These are phyloP conservation scores for Letharia lupina DNA, from an alignment of 495 filamentous ascomycete species.

Conservation along the genomic window DNA sequence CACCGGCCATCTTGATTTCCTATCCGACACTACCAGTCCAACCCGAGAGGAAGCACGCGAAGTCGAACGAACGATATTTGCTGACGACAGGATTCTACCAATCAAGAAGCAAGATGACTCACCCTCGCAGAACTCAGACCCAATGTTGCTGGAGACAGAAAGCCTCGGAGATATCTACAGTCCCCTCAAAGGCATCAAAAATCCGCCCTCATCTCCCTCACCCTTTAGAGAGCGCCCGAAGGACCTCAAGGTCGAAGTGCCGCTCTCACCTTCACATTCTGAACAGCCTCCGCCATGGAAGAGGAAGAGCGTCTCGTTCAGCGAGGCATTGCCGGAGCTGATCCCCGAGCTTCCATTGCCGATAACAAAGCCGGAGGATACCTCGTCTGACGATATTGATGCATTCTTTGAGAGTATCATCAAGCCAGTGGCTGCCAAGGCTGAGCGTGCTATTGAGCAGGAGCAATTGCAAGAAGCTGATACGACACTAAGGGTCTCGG, in stretches of 20 bases:
- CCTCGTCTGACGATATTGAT: slow-evolving; percentile 30
- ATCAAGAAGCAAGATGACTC: background rate
- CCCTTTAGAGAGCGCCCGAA: slow-evolving; percentile 25
- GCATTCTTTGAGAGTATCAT: slow-evolving; percentile 37
- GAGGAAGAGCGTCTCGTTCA: slow-evolving; percentile 34
- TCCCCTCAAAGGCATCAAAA: slow-evolving; percentile 21
- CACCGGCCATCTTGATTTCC: slow-evolving; percentile 42
- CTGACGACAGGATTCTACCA: slow-evolving; percentile 28
- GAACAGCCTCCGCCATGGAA: slow-evolving; percentile 26
- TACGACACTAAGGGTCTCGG: slow-evolving; percentile 44
- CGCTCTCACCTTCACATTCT: slow-evolving; percentile 27
- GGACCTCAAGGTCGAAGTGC: slow-evolving; percentile 34
- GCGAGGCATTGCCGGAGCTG: slow-evolving; percentile 27
- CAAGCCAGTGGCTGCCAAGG: slow-evolving; percentile 36
- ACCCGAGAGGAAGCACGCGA: slow-evolving; percentile 39
- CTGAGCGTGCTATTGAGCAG: slow-evolving; percentile 44
- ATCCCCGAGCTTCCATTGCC: slow-evolving; percentile 26
- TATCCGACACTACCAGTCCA: slow-evolving; percentile 42
- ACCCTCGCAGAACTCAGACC: slow-evolving; percentile 21
- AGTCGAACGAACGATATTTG: slow-evolving; percentile 37
- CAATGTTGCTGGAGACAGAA: slow-evolving; percentile 19
- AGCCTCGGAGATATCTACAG: slow-evolving; percentile 25
- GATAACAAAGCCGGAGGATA: slow-evolving; percentile 22
- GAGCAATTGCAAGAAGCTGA: slow-evolving; percentile 54
- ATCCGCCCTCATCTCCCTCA: slow-evolving; percentile 21